Evolutionary conservation across 2,329 filamentous ascomycete genomes (phyloP).

Genomic region (Phoma herbarum): DNA sequence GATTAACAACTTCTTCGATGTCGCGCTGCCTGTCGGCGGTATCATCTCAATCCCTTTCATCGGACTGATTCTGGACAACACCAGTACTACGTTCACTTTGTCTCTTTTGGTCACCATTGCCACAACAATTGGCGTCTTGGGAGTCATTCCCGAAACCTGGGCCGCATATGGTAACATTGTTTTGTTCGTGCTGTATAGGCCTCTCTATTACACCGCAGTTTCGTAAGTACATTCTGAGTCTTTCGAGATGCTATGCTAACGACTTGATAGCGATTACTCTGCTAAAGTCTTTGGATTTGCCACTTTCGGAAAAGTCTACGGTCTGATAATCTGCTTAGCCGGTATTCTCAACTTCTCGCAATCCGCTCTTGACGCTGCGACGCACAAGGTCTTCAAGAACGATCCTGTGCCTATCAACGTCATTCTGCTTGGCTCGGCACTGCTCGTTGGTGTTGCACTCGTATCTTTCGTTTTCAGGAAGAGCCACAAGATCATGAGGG

Average conservation of each 20-base stretch:
- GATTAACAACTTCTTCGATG: constrained; percentile 86
- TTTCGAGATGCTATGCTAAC: constrained; percentile 10
- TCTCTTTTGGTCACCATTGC: constrained; percentile 73
- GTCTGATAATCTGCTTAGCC: constrained; percentile 84
- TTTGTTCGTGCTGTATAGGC: constrained; percentile 85
- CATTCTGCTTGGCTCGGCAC: constrained; percentile 68
- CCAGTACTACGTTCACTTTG: constrained; percentile 76
- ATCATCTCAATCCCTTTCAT: constrained; percentile 88
- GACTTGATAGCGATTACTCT: constrained; percentile 70
- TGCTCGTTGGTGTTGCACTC: constrained; percentile 70
- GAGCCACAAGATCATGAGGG: constrained; percentile 54
- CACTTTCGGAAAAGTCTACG: constrained; percentile 94
- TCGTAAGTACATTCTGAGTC: constrained; percentile 58
- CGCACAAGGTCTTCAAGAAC: constrained; percentile 74
- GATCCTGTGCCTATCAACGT: constrained; percentile 82
- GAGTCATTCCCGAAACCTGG: constrained; percentile 74
- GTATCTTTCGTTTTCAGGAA: constrained; percentile 71
- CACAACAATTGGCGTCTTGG: constrained; percentile 78
- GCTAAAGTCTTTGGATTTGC: constrained; percentile 92
- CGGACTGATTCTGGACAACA: constrained; percentile 78
- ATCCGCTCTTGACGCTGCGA: constrained; percentile 78
- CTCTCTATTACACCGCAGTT: constrained; percentile 90
- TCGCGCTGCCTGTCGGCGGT: constrained; percentile 83
- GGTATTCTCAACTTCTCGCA: constrained; percentile 87
- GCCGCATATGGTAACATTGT: constrained; percentile 78